Base-by-base conservation (phyloP, 2,329 filamentous ascomycete species). In the Ophiosphaerella korrae region DNA sequence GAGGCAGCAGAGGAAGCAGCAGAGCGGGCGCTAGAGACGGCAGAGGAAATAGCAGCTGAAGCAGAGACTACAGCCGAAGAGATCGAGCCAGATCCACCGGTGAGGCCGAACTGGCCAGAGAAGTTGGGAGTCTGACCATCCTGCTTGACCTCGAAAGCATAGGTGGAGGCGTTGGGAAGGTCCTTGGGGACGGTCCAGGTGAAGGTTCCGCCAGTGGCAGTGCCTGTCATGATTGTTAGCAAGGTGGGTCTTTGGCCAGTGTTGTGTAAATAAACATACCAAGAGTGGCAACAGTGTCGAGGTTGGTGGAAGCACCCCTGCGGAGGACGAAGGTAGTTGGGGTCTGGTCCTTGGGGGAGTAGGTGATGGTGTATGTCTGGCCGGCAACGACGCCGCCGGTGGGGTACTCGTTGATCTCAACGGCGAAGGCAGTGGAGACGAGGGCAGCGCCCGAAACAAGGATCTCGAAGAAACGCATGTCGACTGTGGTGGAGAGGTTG, bases 71-170 rank as follows among this genome's bases (percentile, higher is more conserved):
- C 5, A 3, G 55, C 53, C 13, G 58, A 69, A n/a, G 59, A 58
- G 18, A 44, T 43, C 13, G 57, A 51, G 37, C 35, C 69, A 48
- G 58, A 64, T 52, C 55, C 70, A 62, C 52, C 73, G 68, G 60
- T 71, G 58, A 66, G 71, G 40, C 47, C 37, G 67, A 86, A 76
- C 26, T 77, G 77, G 38, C 77, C 80, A 39, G 78, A 82, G 74
- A 84, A 86, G 75, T 87, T 87, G 67, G 26, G 26, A 3, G 75
- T 63, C 42, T 74, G 56, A 35, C 65, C 72, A 51, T 75, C 79
- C 65, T 85, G 83, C 12, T 62, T 67, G 71, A 87, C 84, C 68
- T 84, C 72, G 50, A 87, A 78, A 47, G 84, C 83, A 64, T 86
- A 87, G 73, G 84, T 75, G 33, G 67, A 52, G 48, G 72, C 78